Evolutionary conservation across 2,329 filamentous ascomycete species (phyloP).

Genomic region (Cladosporium sp.): DNA sequence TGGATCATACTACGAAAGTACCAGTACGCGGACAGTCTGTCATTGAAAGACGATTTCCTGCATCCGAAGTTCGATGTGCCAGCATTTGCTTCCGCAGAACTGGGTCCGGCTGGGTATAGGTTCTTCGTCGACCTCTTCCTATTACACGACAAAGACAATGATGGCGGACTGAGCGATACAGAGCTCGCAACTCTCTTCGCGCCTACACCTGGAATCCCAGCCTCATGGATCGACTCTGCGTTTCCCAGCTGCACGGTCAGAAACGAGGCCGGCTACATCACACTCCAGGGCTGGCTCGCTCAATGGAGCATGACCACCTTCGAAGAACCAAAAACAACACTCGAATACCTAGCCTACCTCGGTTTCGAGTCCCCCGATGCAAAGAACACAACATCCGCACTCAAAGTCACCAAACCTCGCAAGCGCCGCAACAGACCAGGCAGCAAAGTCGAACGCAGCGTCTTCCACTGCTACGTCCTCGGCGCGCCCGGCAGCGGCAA

Average conservation of each 20-base stretch:
- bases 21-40: conserved; percentile 93
- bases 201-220: conserved; percentile 84
- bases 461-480: conserved; percentile 89
- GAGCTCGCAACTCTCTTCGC: conserved; percentile 87
- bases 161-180: conserved; percentile 84
- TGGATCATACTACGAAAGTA: conserved; percentile 97
- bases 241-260: conserved; percentile 94
- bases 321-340: conserved; percentile 87
- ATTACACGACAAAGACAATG: conserved; percentile 95
- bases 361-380: conserved; percentile 81
- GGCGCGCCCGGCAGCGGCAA: conserved; percentile 87
- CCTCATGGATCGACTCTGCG: conserved; percentile 82
- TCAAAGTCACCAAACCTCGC: conserved; percentile 90
- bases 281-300: conserved; percentile 94
- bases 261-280: conserved; percentile 94
- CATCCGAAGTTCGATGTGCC: conserved; percentile 94
- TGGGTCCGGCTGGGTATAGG: conserved; percentile 90
- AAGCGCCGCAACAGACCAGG: conserved; percentile 81
- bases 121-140: conserved; percentile 98
- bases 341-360: conserved; percentile 94
- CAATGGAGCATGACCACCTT: conserved; percentile 99
- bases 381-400: conserved; percentile 73
- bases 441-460: conserved; percentile 80
- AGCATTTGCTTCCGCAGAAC: conserved; percentile 85
- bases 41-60: conserved; percentile 85